Conservation (phyloP, 208 protist genomes). For the Leishmania turanica region DNA sequence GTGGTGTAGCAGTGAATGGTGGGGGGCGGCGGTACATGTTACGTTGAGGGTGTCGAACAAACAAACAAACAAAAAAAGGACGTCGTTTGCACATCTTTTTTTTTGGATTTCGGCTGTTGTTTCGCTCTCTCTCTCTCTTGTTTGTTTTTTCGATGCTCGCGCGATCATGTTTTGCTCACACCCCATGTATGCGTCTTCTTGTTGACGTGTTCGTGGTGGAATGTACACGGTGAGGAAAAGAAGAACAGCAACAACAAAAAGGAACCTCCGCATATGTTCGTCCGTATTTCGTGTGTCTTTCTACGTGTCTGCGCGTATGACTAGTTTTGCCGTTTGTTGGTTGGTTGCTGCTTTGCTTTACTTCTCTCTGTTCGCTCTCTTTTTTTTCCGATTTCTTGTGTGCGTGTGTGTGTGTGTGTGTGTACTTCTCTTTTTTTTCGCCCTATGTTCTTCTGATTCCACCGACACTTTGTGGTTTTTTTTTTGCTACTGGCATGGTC, state of each 20-base stretch:
- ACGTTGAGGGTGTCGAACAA: not conserved
- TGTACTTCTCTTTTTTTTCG: not conserved
- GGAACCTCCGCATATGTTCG: too few species aligned
- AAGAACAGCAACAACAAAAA: not conserved
- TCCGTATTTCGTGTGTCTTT: not conserved
- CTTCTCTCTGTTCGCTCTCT: slow-evolving; percentile 3
- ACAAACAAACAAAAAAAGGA: not conserved
- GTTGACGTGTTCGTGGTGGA: not conserved
- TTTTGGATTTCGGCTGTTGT: not conserved
- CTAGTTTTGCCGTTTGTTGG: not conserved
- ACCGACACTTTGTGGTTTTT: not conserved
- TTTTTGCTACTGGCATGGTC: not conserved
- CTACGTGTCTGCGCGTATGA: not conserved
- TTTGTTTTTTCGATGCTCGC: too few species aligned
- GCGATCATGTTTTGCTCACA: too few species aligned
- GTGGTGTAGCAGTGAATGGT: not conserved
- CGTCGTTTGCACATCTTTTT: not conserved
- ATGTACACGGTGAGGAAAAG: not conserved
- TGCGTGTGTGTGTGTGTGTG: not conserved
- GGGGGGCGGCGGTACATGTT: not conserved
- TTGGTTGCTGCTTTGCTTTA: slow-evolving; percentile 1
- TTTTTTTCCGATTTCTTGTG: not conserved
- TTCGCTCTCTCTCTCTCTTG: not conserved
- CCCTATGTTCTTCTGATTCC: not conserved
- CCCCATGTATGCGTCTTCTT: not conserved